A percentile compares a stretch with the other conserved stretches of the same genome.
Evolutionary conservation across 768 basidiomycete genomes (phyloP).

Genomic region (Pholiota conissans): DNA sequence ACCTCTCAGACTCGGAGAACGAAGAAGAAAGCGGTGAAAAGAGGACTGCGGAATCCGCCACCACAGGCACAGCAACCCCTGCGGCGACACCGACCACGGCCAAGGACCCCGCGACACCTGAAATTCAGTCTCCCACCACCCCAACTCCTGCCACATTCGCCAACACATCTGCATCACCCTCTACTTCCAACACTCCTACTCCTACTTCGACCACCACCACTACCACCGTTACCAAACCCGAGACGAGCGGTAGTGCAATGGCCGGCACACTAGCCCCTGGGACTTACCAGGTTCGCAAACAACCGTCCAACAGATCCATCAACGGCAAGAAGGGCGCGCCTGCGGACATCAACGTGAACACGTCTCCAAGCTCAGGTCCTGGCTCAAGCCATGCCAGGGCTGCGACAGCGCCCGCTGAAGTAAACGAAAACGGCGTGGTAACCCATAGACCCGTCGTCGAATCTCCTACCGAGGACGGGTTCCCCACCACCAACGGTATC

Average conservation of each 20-base stretch:
- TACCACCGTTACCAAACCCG: not conserved
- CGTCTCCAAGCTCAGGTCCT: conserved; percentile 10
- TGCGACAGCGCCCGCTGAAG: conserved; percentile 28
- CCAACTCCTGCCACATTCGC: not conserved
- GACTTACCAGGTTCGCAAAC: conserved; percentile 28
- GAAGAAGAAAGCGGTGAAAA: conserved; percentile 11
- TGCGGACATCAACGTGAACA: conserved; percentile 22
- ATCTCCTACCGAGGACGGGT: conserved; percentile 41
- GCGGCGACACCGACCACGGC: conserved; percentile 8
- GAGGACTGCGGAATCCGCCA: conserved; percentile 3
- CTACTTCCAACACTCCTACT: conserved; percentile 1
- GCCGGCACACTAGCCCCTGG: conserved; percentile 22
- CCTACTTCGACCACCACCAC: conserved; percentile 7
- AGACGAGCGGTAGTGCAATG: conserved; percentile 8
- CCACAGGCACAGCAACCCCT: conserved; percentile 20
- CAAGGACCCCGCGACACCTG: conserved; percentile 1
- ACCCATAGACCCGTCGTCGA: conserved; percentile 39
- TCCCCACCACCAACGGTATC: conserved; percentile 19
- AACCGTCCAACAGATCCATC: conserved; percentile 37
- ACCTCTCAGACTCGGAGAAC: conserved; percentile 26
- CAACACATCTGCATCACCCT: conserved; percentile 4
- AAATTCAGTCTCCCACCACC: conserved; percentile 3
- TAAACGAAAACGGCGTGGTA: conserved; percentile 14
- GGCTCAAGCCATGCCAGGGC: conserved; percentile 25
- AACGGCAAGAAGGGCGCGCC: conserved; percentile 29